phyloP scores from a whole-genome alignment of 2,329 filamentous ascomycete species.

The Pyricularia pennisetigena region DNA sequence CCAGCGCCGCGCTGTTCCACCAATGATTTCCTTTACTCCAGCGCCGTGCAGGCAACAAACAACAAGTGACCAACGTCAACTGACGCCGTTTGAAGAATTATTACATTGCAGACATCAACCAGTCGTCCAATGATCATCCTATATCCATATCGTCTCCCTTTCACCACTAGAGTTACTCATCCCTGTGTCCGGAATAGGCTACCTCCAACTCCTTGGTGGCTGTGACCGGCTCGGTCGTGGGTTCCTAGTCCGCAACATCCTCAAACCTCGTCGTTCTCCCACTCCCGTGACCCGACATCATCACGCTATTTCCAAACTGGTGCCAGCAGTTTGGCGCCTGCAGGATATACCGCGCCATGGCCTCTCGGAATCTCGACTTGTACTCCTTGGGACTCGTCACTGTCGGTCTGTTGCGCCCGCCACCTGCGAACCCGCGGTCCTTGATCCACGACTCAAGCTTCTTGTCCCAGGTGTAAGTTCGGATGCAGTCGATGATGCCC shows the following conservation, averaged over 20 bases:
- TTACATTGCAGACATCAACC: not conserved
- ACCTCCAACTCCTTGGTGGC: not conserved
- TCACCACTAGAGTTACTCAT: not conserved
- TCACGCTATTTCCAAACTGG: slow-evolving; percentile 37
- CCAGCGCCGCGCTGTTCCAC: not conserved
- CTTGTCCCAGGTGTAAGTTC: slow-evolving; percentile 99
- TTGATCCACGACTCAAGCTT: slow-evolving; percentile 99
- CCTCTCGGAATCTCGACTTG: slow-evolving; percentile 88
- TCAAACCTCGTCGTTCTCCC: slow-evolving; percentile 10
- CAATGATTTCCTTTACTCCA: not conserved
- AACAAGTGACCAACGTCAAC: not conserved
- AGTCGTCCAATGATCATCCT: not conserved
- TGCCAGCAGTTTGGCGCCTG: slow-evolving; percentile 71
- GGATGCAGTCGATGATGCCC: slow-evolving; percentile 96
- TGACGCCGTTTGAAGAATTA: not conserved
- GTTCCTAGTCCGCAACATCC: slow-evolving; percentile 2
- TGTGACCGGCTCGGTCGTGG: not conserved
- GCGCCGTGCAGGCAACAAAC: not conserved
- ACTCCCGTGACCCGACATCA: not conserved
- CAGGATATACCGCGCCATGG: slow-evolving; percentile 77
- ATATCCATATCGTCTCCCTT: not conserved
- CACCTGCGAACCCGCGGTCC: slow-evolving; percentile 74
- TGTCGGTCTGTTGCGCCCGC: slow-evolving; percentile 75
- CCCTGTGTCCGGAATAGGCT: not conserved
- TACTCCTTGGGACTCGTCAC: slow-evolving; percentile 98